phyloP scores from a whole-genome alignment of 345 rosid species.

The Mercurialis annua region DNA sequence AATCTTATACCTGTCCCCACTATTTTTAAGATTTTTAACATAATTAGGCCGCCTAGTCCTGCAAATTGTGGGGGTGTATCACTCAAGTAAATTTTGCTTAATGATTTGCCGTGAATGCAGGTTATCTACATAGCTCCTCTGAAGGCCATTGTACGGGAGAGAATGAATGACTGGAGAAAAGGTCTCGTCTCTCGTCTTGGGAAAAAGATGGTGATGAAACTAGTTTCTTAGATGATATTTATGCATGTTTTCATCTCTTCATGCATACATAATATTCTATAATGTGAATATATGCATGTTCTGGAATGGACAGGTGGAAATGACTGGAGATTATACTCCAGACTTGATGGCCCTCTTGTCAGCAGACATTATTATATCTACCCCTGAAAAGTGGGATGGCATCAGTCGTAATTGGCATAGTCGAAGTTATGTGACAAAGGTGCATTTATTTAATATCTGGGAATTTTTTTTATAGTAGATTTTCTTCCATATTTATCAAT shows the following conservation, averaged over 20 bases:
- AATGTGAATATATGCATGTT: neutral
- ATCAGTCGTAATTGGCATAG: slow-evolving; percentile 98
- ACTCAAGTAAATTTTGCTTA: neutral
- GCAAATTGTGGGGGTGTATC: slow-evolving; percentile 5
- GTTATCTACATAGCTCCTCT: slow-evolving; percentile 96
- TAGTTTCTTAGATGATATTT: slow-evolving; percentile 3
- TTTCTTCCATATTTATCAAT: neutral
- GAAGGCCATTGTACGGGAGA: slow-evolving; percentile 98
- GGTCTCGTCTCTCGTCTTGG: slow-evolving; percentile 83
- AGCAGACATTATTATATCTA: slow-evolving; percentile 95
- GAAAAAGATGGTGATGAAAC: slow-evolving; percentile 64
- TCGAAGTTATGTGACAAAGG: slow-evolving; percentile 96
- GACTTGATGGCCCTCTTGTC: slow-evolving; percentile 93
- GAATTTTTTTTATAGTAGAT: slow-evolving; percentile 12
- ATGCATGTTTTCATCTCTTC: neutral
- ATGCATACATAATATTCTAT: neutral
- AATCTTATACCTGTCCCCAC: slow-evolving; percentile 7
- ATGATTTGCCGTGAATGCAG: slow-evolving; percentile 36
- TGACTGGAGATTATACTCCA: slow-evolving; percentile 99
- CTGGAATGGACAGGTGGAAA: slow-evolving; percentile 66
- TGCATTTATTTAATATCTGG: slow-evolving; percentile 24
- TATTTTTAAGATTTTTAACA: neutral
- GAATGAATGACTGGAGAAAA: slow-evolving; percentile 95
- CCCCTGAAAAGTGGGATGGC: slow-evolving; percentile 99
- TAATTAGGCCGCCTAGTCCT: neutral